Percentiles rank a stretch among this genome's conserved stretches.
phyloP scores from a whole-genome alignment of 2,329 filamentous ascomycete genomes.

The Fonsecaea nubica region DNA sequence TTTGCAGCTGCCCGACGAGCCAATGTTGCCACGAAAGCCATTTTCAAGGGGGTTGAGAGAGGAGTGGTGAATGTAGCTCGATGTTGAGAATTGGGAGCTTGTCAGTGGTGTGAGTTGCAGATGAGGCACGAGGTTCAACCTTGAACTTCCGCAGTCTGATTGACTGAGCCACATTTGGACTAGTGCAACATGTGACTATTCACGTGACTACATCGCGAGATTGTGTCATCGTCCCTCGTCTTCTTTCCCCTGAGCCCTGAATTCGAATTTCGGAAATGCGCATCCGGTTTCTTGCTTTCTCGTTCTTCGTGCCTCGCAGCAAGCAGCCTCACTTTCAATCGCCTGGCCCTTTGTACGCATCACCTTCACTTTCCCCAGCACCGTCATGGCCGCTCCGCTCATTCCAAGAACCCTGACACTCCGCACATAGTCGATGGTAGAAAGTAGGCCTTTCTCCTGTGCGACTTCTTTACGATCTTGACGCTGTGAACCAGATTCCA shows the following conservation, averaged over 20 bases:
- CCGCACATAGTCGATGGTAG: conserved; percentile 3
- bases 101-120: conserved; percentile 29
- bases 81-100: conserved; percentile 10
- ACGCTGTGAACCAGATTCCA: conserved; percentile 6
- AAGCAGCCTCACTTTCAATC: conserved; percentile 23
- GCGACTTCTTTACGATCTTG: conserved; percentile 5
- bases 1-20: conserved; percentile 26
- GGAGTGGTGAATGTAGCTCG: conserved; percentile 8
- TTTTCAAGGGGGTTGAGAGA: conserved; percentile 17
- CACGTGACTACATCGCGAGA: neutral
- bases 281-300: conserved; percentile 18
- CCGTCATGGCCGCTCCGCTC: conserved; percentile 28
- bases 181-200: neutral
- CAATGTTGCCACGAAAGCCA: conserved; percentile 28
- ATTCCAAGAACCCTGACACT: conserved; percentile 7
- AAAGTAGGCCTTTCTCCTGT: neutral
- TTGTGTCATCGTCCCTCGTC: neutral
- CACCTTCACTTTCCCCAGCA: conserved; percentile 19
- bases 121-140: conserved; percentile 10
- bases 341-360: conserved; percentile 9
- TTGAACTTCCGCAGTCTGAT: conserved; percentile 16
- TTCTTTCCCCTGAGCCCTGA: conserved; percentile 3
- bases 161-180: conserved; percentile 2
- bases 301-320: conserved; percentile 6
- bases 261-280: conserved; percentile 20